A percentile compares a stretch with the other conserved stretches of the same genome.
Evolutionary conservation across 2,329 filamentous ascomycete genomes (phyloP).

Genomic region (Sporothrix dimorphospora): DNA sequence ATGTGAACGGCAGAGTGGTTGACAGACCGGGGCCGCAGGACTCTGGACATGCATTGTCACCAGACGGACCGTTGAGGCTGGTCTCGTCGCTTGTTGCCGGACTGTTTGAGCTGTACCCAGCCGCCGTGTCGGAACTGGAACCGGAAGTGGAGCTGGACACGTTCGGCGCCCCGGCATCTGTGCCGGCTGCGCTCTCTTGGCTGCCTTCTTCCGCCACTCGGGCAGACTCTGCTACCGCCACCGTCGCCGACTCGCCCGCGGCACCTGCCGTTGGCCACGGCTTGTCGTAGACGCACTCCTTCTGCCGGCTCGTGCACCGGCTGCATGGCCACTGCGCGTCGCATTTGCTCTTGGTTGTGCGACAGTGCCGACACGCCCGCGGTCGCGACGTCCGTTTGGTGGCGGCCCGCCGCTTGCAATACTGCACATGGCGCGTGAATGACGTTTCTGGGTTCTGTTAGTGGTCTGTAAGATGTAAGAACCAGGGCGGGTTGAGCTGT

Average conservation of each 20-base stretch:
- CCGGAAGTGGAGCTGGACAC: background rate
- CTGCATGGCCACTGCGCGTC: constrained; percentile 31
- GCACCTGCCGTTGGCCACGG: background rate
- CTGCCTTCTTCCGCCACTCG: background rate
- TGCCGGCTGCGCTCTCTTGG: background rate
- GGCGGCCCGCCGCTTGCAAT: constrained; percentile 28
- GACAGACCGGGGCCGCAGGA: background rate
- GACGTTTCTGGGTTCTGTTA: constrained; percentile 26
- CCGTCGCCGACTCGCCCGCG: too few species aligned
- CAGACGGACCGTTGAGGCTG: background rate
- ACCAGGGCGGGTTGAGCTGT: background rate
- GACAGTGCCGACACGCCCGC: constrained; percentile 30
- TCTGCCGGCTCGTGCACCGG: constrained; percentile 26
- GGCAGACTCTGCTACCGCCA: background rate
- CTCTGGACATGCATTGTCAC: background rate
- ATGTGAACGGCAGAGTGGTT: background rate
- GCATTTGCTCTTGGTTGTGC: constrained; percentile 31
- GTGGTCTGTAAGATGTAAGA: background rate
- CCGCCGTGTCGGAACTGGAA: background rate
- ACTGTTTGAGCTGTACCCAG: background rate
- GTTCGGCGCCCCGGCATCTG: background rate
- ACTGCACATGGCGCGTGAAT: constrained; percentile 30
- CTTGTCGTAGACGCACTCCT: constrained; percentile 29
- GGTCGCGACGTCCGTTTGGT: constrained; percentile 16
- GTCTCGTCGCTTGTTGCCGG: background rate